Evolutionary conservation across 1,284 basidiomycete species (phyloP).

Genomic region (Tetrapyrgos nigripes): DNA sequence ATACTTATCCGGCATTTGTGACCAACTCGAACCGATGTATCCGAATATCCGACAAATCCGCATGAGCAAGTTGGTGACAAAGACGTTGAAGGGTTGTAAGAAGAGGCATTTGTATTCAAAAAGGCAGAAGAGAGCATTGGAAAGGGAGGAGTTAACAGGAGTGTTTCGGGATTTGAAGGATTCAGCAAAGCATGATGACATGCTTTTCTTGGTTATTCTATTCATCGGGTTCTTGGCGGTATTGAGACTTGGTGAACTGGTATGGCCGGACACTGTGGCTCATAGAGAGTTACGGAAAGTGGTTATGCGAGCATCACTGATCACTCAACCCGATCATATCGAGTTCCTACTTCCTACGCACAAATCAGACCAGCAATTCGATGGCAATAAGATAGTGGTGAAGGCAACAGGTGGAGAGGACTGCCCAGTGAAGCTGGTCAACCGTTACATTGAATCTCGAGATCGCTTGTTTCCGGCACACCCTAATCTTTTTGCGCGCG

Average conservation of each 20-base stretch:
- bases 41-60: slow-evolving; percentile 21
- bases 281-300: slow-evolving; percentile 13
- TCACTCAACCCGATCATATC: not conserved
- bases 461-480: slow-evolving; percentile 17
- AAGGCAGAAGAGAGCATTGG: slow-evolving; percentile 12
- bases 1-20: slow-evolving; percentile 36
- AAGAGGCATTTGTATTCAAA: not conserved
- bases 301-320: not conserved
- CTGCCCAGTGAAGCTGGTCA: too few relatives aligned
- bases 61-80: slow-evolving; percentile 17
- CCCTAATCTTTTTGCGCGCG: slow-evolving; percentile 17
- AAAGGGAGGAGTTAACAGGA: not conserved
- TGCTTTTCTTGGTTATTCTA: slow-evolving; percentile 8
- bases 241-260: slow-evolving; percentile 3
- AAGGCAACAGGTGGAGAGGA: not conserved
- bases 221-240: slow-evolving; percentile 1
- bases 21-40: slow-evolving; percentile 28
- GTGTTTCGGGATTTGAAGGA: not conserved
- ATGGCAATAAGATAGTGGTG: not conserved
- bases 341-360: not conserved
- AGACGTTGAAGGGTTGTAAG: slow-evolving; percentile 17
- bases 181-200: slow-evolving; percentile 11
- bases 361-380: slow-evolving; percentile 2
- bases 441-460: slow-evolving; percentile 11
- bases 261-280: not conserved